Evolutionary conservation across 1,139 yeast species (phyloP).

Genomic region (Ogataea hybrid): DNA sequence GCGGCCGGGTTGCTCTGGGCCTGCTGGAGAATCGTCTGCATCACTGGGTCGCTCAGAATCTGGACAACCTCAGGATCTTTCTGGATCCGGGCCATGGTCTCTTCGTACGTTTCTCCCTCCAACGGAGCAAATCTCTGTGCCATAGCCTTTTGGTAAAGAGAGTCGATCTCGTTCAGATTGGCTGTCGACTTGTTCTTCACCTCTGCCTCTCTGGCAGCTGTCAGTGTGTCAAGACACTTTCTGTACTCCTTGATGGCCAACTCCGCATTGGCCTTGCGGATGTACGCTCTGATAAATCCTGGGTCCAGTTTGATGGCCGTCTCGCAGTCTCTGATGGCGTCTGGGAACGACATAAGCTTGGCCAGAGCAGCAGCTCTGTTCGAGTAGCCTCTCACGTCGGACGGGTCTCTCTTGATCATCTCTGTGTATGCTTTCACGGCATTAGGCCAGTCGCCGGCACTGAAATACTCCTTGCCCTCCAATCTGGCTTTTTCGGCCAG

Average conservation of each 20-base stretch:
- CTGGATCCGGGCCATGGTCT: conserved; percentile 86
- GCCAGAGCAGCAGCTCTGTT: conserved; percentile 97
- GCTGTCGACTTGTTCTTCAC: conserved; percentile 40
- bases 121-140: conserved; percentile 72
- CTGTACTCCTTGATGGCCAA: conserved; percentile 87
- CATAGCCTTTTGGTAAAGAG: conserved; percentile 73
- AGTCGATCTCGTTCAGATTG: conserved; percentile 70
- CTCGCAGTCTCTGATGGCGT: conserved; percentile 91
- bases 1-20: conserved; percentile 97
- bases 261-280: conserved; percentile 95
- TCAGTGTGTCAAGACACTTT: conserved; percentile 78
- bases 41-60: conserved; percentile 92
- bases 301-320: conserved; percentile 88
- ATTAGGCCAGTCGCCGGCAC: conserved; percentile 93
- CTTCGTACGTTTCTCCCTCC: conserved; percentile 93
- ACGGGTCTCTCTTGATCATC: conserved; percentile 94
- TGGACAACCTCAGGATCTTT: conserved; percentile 93
- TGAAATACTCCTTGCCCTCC: conserved; percentile 85
- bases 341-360: conserved; percentile 95
- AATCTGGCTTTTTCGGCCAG: conserved; percentile 96
- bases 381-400: conserved; percentile 95
- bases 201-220: conserved; percentile 75
- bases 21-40: conserved; percentile 93
- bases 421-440: conserved; percentile 95
- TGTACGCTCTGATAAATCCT: conserved; percentile 86